A percentile compares a stretch with the other conserved stretches of the same genome.
Evolutionary conservation across 2,329 filamentous ascomycete genomes (phyloP).

Genomic region (Colletotrichum musae): DNA sequence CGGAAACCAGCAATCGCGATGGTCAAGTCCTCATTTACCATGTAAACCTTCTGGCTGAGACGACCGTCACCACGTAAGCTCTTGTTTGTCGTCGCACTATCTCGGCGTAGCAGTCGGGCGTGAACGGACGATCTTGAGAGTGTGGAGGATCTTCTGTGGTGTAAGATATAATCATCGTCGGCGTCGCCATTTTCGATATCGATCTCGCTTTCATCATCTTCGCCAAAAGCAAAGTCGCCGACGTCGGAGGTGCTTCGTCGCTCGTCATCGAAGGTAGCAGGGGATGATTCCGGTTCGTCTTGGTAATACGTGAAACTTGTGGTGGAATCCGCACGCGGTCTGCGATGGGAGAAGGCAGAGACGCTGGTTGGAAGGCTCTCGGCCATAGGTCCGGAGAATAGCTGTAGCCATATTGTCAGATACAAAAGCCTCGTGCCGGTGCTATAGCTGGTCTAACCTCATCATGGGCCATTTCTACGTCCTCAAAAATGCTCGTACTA

Average conservation of each 20-base stretch:
- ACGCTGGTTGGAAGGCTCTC: conserved; percentile 96
- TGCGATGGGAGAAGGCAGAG: conserved; percentile 90
- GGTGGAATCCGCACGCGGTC: conserved; percentile 84
- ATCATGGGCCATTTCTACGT: conserved; percentile 99
- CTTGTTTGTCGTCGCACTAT: conserved; percentile 78
- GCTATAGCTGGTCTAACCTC: conserved; percentile 70
- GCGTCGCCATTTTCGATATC: conserved; percentile 58
- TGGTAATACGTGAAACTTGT: conserved; percentile 93
- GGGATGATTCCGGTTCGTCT: conserved; percentile 54
- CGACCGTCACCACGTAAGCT: conserved; percentile 76
- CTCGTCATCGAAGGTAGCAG: conserved; percentile 45
- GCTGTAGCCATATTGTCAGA: conserved; percentile 53
- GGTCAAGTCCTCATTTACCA: conserved; percentile 92
- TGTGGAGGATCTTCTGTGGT: conserved; percentile 75
- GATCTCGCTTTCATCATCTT: conserved; percentile 55
- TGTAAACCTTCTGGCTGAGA: conserved; percentile 90
- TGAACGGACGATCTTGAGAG: conserved; percentile 70
- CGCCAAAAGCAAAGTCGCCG: conserved; percentile 56
- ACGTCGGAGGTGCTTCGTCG: conserved; percentile 54
- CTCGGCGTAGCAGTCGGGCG: conserved; percentile 78
- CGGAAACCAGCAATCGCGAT: conserved; percentile 94
- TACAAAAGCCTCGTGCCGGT: not conserved
- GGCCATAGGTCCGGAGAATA: conserved; percentile 92
- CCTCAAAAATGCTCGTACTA: conserved; percentile 86
- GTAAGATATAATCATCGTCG: conserved; percentile 64